Conservation (phyloP, 345 rosid genomes). For the Mallotus nudiflorus region DNA sequence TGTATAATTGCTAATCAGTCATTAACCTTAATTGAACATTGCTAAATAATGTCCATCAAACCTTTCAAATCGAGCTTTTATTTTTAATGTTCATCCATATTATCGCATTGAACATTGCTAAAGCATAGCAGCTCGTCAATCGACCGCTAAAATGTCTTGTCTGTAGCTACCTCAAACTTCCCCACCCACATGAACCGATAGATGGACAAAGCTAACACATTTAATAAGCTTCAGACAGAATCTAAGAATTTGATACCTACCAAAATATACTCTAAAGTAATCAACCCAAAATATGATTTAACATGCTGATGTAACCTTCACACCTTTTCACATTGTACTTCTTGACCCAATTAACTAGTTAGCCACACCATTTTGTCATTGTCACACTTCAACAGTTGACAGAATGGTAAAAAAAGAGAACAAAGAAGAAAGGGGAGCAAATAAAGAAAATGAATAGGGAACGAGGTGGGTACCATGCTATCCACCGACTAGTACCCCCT, state of each 20-base stretch:
- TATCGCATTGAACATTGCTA: background rate
- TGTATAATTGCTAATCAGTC: background rate
- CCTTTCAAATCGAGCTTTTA: background rate
- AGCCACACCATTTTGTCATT: no score
- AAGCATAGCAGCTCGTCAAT: background rate
- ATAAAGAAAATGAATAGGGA: no score
- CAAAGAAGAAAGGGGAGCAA: background rate
- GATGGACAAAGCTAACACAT: background rate
- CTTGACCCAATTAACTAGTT: background rate
- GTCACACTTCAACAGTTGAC: background rate
- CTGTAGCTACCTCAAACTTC: background rate
- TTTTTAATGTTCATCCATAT: background rate
- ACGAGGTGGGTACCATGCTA: no score
- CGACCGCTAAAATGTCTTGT: background rate
- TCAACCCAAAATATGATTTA: no score
- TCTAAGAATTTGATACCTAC: background rate
- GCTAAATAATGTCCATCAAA: constrained; percentile 1
- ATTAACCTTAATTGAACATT: background rate
- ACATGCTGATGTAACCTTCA: background rate
- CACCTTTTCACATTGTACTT: constrained; percentile 4
- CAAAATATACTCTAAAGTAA: background rate
- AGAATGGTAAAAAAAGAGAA: background rate
- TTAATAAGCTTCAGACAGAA: background rate
- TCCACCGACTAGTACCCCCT: no score
- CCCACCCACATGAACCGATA: background rate